A percentile compares a stretch with the other conserved stretches of the same genome.
These are phyloP conservation scores for Cyberlindnera bimundalis DNA, from an alignment of 805 yeast genomes.

Conservation along the genomic window DNA sequence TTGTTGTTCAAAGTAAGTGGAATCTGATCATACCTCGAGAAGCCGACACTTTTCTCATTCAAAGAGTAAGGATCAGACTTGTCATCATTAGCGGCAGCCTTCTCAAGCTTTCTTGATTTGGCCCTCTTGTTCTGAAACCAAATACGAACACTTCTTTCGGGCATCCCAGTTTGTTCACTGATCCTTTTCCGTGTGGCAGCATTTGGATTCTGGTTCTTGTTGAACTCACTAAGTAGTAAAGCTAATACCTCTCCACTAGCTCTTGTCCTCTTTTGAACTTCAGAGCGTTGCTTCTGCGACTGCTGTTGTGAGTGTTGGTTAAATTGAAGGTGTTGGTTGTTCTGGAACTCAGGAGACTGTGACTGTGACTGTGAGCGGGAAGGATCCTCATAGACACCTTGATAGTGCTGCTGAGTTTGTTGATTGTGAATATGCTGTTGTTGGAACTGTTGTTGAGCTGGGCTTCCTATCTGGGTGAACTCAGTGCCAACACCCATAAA, in stretches of 20 bases:
- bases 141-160: constrained; percentile 84
- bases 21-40: constrained; percentile 36
- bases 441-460: constrained; percentile 2
- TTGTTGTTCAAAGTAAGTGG: constrained; percentile 61
- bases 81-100: constrained; percentile 33
- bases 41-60: constrained; percentile 10
- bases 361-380: constrained; percentile 9
- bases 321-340: constrained; percentile 1
- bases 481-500: constrained; percentile 14
- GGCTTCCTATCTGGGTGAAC: constrained; percentile 4
- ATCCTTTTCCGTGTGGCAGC: constrained; percentile 67
- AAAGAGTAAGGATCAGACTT: constrained; percentile 17
- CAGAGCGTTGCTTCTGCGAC: constrained; percentile 10
- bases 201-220: constrained; percentile 69
- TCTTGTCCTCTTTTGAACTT: constrained; percentile 51
- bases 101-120: constrained; percentile 64
- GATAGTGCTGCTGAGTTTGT: constrained; percentile 7
- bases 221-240: constrained; percentile 64
- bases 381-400: background rate
- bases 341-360: constrained; percentile 9
- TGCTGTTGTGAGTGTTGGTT: constrained; percentile 5
- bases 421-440: constrained; percentile 7
- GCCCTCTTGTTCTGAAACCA: constrained; percentile 94
- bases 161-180: constrained; percentile 71
- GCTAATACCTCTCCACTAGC: constrained; percentile 81